Evolutionary conservation across 495 filamentous ascomycete genomes (phyloP), one percentile per base, ranked within the genome.

Genomic region (Tuber microsphaerosporum): DNA sequence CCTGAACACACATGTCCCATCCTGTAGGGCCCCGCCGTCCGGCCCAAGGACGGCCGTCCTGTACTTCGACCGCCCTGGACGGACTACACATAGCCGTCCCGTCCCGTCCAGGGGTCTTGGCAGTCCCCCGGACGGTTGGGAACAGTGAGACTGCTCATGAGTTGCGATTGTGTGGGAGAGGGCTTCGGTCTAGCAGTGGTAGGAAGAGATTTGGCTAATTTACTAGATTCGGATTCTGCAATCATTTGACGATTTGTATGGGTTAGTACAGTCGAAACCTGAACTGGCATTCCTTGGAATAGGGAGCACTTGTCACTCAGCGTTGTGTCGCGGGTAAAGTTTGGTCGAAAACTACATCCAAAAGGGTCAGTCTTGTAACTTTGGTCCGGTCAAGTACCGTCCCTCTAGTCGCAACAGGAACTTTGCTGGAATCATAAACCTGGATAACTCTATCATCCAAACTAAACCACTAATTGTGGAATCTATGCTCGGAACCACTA

Each of bases 271-370:
- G 92, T 91, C 16, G 90, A 89, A n/a, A 90, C 87, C 2, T 92
- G 89, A 14, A 99, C 93, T 0, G 96, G 97, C 82, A 95, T 94
- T 56, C 96, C 96, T 51, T 95, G 90, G 90, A 98, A 98, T 9
- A 92, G 92, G n/a, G 93, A 92, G 84, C 96, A 98, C 41, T 96
- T 90, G 39, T 92, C 93, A 74, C 91, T 90, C 17, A 99, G 87
- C 0, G 91, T 93, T 0, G 93, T 97, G 71, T 94, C 96, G 75
- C 92, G 93, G 93, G 98, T 97, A 83, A 99, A 99, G 92, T 91
- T n/a, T 88, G 87, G 81, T 99, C 96, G 82, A 97, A 98, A 6
- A 99, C 90, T 72, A 98, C 89, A 83, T 99, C 96, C 41, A 99
- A 88, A 45, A 97, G 86, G 37, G 91, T 89, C 19, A 90, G 90